phyloP scores from a whole-genome alignment of 2,329 filamentous ascomycete species.

The Ceratocystis lukuohia region DNA sequence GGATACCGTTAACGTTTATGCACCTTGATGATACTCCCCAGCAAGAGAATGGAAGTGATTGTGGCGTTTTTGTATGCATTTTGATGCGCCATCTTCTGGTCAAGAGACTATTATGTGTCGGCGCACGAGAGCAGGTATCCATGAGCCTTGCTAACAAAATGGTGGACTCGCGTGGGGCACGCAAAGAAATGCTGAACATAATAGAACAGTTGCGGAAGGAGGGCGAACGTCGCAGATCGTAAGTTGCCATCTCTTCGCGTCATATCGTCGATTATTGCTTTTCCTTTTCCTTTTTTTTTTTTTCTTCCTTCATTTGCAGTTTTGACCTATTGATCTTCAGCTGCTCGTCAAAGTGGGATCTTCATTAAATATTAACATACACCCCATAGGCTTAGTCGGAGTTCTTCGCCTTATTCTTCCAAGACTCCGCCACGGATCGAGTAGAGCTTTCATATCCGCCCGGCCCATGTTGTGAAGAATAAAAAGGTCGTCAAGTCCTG shows the following conservation, averaged over 20 bases:
- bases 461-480: conserved; percentile 4
- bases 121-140: conserved; percentile 71
- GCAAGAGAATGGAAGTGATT: conserved; percentile 86
- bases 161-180: conserved; percentile 64
- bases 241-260: conserved; percentile 30
- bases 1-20: conserved; percentile 56
- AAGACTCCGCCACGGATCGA: conserved; percentile 34
- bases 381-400: conserved; percentile 17
- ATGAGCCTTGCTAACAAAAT: conserved; percentile 85
- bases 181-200: conserved; percentile 83
- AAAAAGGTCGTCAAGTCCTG: not conserved
- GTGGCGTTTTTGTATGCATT: conserved; percentile 90
- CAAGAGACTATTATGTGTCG: conserved; percentile 65
- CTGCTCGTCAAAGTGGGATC: not conserved
- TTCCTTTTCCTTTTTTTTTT: no score
- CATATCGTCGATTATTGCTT: no score
- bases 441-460: conserved; percentile 22
- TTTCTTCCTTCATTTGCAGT: not conserved
- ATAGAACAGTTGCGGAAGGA: conserved; percentile 81
- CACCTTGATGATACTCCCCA: conserved; percentile 76
- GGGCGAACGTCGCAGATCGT: conserved; percentile 72
- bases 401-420: conserved; percentile 21
- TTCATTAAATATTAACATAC: not conserved
- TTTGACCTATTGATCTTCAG: not conserved
- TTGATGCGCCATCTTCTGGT: conserved; percentile 89